These are phyloP conservation scores for Citrus australasica DNA, from an alignment of 345 rosid species.

Conservation along the genomic window DNA sequence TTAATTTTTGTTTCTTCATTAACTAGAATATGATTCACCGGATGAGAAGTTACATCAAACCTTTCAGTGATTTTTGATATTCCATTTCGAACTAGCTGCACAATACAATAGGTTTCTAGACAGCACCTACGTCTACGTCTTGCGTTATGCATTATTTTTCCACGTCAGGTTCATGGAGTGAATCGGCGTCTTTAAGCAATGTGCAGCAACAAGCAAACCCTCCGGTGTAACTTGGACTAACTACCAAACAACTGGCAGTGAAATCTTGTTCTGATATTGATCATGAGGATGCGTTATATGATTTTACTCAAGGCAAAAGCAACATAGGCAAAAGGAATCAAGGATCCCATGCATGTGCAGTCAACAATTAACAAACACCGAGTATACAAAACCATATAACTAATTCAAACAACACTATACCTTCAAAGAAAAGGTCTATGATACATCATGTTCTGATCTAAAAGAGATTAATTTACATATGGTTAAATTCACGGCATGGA, in stretches of 20 bases:
- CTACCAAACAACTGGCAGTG: background rate
- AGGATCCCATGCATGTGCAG: background rate
- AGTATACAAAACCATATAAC: background rate
- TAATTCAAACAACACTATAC: conserved; percentile 14
- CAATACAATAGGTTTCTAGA: no score
- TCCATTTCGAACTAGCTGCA: no score
- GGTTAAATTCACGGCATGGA: conserved; percentile 2
- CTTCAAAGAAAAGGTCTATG: conserved; percentile 11
- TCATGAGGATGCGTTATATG: background rate
- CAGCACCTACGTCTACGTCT: no score
- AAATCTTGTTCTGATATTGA: background rate
- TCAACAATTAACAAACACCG: background rate
- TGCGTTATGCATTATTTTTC: background rate
- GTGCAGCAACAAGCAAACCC: background rate
- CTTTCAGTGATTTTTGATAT: no score
- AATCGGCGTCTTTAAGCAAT: background rate
- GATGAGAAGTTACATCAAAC: background rate
- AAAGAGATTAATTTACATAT: conserved; percentile 24
- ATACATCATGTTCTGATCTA: conserved; percentile 27
- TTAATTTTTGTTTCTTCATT: background rate
- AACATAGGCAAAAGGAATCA: background rate
- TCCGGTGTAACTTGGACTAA: background rate
- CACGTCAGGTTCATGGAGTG: background rate
- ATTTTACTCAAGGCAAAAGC: background rate
- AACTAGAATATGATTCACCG: no score